Percentiles rank a stretch among this genome's conserved stretches.
Conservation (phyloP, 495 filamentous ascomycete species). For the Sordaria brevicollis region DNA sequence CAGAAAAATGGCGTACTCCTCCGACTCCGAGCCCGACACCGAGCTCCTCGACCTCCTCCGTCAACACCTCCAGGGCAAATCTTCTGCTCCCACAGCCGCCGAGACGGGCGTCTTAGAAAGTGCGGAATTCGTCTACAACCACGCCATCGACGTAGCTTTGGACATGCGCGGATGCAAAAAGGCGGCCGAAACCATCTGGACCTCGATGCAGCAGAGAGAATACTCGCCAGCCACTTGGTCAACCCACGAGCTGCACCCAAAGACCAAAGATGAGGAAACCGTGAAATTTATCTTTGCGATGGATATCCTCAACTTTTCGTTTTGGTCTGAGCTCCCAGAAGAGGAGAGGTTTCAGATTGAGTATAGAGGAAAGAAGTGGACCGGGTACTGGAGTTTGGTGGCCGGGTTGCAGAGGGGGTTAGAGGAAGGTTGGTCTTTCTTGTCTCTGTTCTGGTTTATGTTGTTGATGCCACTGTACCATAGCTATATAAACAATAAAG, state of each 20-base stretch:
- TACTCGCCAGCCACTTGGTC: constrained; percentile 84
- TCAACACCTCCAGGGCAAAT: constrained; percentile 57
- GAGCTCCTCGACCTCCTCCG: constrained; percentile 83
- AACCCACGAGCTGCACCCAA: constrained; percentile 82
- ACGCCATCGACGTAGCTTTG: constrained; percentile 84
- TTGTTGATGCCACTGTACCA: not conserved
- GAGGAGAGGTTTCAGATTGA: constrained; percentile 65
- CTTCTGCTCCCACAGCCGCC: constrained; percentile 26
- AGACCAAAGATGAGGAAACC: constrained; percentile 61
- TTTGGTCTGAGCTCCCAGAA: constrained; percentile 88
- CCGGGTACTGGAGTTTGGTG: constrained; percentile 91
- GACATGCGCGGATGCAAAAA: constrained; percentile 67
- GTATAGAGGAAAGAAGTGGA: constrained; percentile 74
- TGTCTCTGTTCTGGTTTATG: not conserved
- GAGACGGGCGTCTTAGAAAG: constrained; percentile 74
- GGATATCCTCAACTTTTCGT: constrained; percentile 93
- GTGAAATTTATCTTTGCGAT: constrained; percentile 92
- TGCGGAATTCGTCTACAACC: constrained; percentile 82
- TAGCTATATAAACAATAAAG: not conserved
- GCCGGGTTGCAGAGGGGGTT: constrained; percentile 76
- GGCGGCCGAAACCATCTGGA: constrained; percentile 68
- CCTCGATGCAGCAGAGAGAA: constrained; percentile 67
- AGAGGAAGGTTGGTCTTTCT: constrained; percentile 59
- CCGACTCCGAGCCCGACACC: constrained; percentile 79
- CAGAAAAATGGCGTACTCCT: constrained; percentile 85